Percentiles rank a stretch among this genome's conserved stretches.
Conservation (phyloP, 2,329 filamentous ascomycete species). For the Fusarium pseudoanthophilum region DNA sequence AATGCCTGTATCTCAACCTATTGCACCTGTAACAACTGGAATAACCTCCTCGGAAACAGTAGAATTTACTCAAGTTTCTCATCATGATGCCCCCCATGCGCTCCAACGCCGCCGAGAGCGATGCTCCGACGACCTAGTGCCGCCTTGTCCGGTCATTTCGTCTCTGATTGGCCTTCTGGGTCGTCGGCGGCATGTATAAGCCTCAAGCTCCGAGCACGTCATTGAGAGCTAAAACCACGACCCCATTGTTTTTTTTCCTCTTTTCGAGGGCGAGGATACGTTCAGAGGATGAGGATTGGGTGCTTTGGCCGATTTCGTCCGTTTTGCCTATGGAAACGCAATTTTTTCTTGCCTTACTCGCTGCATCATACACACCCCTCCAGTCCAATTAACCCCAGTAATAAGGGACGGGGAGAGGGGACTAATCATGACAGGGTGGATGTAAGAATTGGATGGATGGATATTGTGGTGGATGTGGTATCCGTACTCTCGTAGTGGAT, state of each 20-base stretch:
- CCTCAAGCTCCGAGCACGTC: slow-evolving; percentile 51
- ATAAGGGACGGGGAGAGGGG: slow-evolving; percentile 27
- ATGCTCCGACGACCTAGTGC: slow-evolving; percentile 44
- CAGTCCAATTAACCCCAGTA: slow-evolving; percentile 26
- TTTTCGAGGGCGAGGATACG: slow-evolving; percentile 31
- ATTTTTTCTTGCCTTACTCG: slow-evolving; percentile 36
- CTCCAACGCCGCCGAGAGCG: slow-evolving; percentile 38
- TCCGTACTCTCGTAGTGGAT: slow-evolving; percentile 28
- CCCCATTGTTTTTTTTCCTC: slow-evolving; percentile 43
- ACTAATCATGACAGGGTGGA: slow-evolving; percentile 38
- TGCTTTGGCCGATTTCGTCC: slow-evolving; percentile 39
- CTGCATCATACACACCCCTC: slow-evolving; percentile 22
- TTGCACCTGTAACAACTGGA: neutral
- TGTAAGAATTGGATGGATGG: slow-evolving; percentile 26
- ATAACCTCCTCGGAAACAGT: slow-evolving; percentile 6
- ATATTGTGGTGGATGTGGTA: slow-evolving; percentile 25
- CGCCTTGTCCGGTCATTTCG: slow-evolving; percentile 13
- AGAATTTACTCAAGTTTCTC: neutral
- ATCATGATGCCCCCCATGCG: slow-evolving; percentile 25
- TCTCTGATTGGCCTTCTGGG: slow-evolving; percentile 42
- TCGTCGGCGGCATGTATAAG: slow-evolving; percentile 46
- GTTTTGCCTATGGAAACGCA: slow-evolving; percentile 38
- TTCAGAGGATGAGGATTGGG: slow-evolving; percentile 21
- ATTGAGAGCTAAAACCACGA: slow-evolving; percentile 46
- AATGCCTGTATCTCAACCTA: neutral